A percentile compares a stretch with the other conserved stretches of the same genome.
phyloP scores from a whole-genome alignment of 164 flowering plant genomes.

The Malania oleifera region DNA sequence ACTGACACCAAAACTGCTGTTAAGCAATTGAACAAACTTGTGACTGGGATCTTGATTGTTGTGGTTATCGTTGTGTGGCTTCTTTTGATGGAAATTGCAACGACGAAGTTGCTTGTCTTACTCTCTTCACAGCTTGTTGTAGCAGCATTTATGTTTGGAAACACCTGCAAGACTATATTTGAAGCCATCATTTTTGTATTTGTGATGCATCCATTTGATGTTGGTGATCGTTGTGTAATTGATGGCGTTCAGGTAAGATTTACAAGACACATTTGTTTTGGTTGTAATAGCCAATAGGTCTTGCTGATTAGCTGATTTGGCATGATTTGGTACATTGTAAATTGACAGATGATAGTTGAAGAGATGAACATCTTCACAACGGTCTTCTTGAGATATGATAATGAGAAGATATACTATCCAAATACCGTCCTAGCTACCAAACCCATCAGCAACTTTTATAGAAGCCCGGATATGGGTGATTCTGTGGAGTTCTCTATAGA shows the following conservation, averaged over 20 bases:
- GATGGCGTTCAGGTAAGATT: conserved; percentile 46
- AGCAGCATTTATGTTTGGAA: conserved; percentile 52
- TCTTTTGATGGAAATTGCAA: conserved; percentile 49
- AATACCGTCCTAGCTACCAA: conserved; percentile 58
- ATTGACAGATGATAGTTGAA: conserved; percentile 52
- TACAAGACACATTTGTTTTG: not conserved
- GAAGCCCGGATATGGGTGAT: conserved; percentile 67
- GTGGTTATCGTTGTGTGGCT: conserved; percentile 43
- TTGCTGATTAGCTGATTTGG: not conserved
- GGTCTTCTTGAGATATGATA: conserved; percentile 49
- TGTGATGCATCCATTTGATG: conserved; percentile 67
- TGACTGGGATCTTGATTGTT: conserved; percentile 33
- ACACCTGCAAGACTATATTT: conserved; percentile 59
- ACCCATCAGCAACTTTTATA: conserved; percentile 53
- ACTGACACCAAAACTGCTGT: conserved; percentile 62
- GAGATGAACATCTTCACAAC: conserved; percentile 65
- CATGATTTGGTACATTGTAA: not conserved
- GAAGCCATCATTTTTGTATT: conserved; percentile 57
- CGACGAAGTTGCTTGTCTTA: conserved; percentile 51
- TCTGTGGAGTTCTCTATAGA: conserved; percentile 42
- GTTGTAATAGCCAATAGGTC: not conserved
- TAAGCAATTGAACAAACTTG: conserved; percentile 46
- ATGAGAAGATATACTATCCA: conserved; percentile 54
- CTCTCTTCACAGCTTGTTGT: conserved; percentile 51
- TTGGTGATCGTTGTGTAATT: conserved; percentile 59